phyloP scores from a whole-genome alignment of 139 green algal genomes.

The Chlorella sp. region DNA sequence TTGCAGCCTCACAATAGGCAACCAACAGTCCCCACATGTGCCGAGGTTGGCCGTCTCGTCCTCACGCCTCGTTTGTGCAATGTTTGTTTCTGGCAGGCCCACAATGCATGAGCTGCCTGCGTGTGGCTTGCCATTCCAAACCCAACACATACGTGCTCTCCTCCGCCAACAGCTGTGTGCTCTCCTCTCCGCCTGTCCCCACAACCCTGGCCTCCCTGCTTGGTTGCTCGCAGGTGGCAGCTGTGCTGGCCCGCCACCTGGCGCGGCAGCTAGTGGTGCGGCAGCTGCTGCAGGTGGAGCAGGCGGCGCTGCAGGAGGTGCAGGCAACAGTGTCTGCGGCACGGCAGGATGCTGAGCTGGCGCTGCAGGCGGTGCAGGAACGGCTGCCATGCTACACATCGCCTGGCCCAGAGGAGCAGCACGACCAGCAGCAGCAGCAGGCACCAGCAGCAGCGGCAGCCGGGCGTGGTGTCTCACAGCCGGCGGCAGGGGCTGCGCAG shows the following conservation, averaged over 20 bases:
- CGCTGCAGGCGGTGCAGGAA: conserved; percentile 32
- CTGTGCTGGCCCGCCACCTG: conserved; percentile 17
- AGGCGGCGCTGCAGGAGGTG: not conserved
- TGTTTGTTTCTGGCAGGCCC: no score
- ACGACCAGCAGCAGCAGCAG: not conserved
- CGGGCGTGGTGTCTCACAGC: no score
- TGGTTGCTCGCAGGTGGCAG: not conserved
- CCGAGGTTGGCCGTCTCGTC: no score
- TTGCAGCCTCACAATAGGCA: no score
- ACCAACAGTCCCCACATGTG: no score
- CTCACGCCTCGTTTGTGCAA: no score
- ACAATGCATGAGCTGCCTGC: no score
- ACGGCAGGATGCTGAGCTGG: not conserved
- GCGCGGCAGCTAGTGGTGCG: conserved; percentile 8
- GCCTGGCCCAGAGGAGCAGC: not conserved
- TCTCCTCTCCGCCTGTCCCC: not conserved
- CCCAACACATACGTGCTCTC: no score
- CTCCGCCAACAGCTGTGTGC: not conserved
- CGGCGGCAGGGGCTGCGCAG: not conserved
- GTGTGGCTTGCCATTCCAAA: no score
- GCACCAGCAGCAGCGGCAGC: not conserved
- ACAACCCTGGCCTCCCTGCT: not conserved
- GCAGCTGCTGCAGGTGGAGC: conserved; percentile 14
- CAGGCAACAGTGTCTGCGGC: not conserved
- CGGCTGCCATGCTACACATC: conserved; percentile 25